These are phyloP conservation scores for Fusarium zealandicum DNA, from an alignment of 2,329 filamentous ascomycete genomes.

Conservation along the genomic window DNA sequence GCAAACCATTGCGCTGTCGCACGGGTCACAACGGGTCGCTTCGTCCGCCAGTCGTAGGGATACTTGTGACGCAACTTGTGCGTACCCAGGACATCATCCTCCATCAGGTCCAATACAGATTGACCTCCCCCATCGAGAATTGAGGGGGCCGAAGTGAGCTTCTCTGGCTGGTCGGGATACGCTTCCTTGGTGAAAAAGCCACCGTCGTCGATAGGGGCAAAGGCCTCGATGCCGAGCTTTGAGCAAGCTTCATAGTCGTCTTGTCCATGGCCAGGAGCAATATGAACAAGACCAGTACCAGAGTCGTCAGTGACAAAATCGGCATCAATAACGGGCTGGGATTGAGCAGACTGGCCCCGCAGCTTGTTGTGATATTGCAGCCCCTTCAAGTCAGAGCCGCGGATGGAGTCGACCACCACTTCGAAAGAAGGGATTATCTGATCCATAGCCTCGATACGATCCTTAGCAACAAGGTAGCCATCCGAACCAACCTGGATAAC, in stretches of 20 bases:
- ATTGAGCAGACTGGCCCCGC: slow-evolving; percentile 61
- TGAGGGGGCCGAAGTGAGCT: slow-evolving; percentile 70
- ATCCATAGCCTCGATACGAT: slow-evolving; percentile 68
- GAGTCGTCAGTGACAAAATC: slow-evolving; percentile 89
- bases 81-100: slow-evolving; percentile 69
- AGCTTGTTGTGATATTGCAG: slow-evolving; percentile 76
- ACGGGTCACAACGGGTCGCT: slow-evolving; percentile 86
- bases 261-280: slow-evolving; percentile 94
- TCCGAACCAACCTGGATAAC: slow-evolving; percentile 65
- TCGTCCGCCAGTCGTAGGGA: slow-evolving; percentile 97
- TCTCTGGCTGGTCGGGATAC: slow-evolving; percentile 71
- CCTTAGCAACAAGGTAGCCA: slow-evolving; percentile 75
- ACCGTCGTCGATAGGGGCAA: slow-evolving; percentile 83
- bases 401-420: slow-evolving; percentile 63
- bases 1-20: slow-evolving; percentile 99
- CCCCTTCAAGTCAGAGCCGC: slow-evolving; percentile 70
- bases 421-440: slow-evolving; percentile 59
- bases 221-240: slow-evolving; percentile 72
- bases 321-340: slow-evolving; percentile 79
- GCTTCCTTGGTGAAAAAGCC: slow-evolving; percentile 84
- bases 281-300: slow-evolving; percentile 94
- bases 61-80: slow-evolving; percentile 89
- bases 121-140: slow-evolving; percentile 75
- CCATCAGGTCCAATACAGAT: slow-evolving; percentile 74
- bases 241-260: slow-evolving; percentile 91